These are phyloP conservation scores for Globisporangium okanoganense DNA, from an alignment of 352 stramenopile species.

Conservation along the genomic window DNA sequence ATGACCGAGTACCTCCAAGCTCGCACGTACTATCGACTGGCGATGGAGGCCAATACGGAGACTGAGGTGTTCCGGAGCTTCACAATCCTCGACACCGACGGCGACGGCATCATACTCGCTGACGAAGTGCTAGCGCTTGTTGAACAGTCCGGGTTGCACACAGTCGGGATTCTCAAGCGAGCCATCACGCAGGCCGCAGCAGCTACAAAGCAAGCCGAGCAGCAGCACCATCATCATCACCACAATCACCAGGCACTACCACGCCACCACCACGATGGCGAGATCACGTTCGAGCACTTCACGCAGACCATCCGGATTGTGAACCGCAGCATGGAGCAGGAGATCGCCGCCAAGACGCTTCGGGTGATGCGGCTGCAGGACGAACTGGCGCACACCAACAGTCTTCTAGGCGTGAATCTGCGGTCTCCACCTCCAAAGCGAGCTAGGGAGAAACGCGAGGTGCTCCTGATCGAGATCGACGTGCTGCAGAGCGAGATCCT, in stretches of 20 bases:
- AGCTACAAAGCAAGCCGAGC: conserved; percentile 31
- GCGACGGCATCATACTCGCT: conserved; percentile 47
- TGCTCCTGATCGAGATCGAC: conserved; percentile 50
- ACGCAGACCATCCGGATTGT: conserved; percentile 47
- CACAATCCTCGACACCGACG: conserved; percentile 56
- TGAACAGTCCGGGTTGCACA: conserved; percentile 42
- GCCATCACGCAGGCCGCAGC: conserved; percentile 39
- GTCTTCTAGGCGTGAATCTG: neutral
- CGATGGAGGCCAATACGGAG: conserved; percentile 50
- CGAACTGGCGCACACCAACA: conserved; percentile 23
- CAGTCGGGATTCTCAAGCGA: conserved; percentile 42
- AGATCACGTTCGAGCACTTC: conserved; percentile 73
- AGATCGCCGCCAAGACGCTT: conserved; percentile 56
- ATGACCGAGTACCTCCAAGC: conserved; percentile 58
- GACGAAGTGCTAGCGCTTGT: conserved; percentile 47
- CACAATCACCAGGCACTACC: neutral
- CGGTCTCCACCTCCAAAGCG: conserved; percentile 8
- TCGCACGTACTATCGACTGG: conserved; percentile 46
- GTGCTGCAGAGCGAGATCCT: conserved; percentile 47
- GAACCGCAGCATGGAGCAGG: conserved; percentile 59
- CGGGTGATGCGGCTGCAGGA: conserved; percentile 38
- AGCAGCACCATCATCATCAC: neutral
- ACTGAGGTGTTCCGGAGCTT: conserved; percentile 58
- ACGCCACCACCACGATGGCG: conserved; percentile 24
- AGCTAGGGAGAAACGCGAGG: conserved; percentile 18